phyloP scores from a whole-genome alignment of 257 asterid genomes.

The Solanum virginianum region DNA sequence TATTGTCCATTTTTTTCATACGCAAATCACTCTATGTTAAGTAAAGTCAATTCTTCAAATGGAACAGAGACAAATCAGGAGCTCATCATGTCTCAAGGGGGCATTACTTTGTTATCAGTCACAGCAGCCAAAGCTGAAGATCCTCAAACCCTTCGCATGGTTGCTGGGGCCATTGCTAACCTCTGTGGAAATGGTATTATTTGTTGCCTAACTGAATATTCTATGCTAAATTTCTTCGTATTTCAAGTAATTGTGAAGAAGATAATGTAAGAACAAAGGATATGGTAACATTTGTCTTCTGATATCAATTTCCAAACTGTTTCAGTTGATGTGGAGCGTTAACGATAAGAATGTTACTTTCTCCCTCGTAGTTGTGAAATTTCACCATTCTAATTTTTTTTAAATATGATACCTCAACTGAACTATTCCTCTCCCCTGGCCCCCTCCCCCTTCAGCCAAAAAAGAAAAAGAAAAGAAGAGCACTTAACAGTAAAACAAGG shows the following conservation, averaged over 20 bases:
- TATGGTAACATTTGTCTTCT: background rate
- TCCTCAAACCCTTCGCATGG: conserved; percentile 92
- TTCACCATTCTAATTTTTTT: background rate
- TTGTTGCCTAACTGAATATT: background rate
- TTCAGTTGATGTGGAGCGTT: background rate
- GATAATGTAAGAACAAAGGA: background rate
- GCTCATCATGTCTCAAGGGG: conserved; percentile 71
- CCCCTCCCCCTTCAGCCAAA: background rate
- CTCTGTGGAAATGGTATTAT: conserved; percentile 77
- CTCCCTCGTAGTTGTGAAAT: background rate
- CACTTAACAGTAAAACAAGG: background rate
- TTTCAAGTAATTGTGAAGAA: background rate
- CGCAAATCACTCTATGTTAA: background rate
- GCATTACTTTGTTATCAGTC: conserved; percentile 50
- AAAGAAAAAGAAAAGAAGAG: background rate
- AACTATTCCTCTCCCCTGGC: background rate
- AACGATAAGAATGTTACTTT: background rate
- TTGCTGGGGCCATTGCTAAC: conserved; percentile 88
- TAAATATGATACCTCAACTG: background rate
- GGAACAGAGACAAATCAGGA: conserved; percentile 78
- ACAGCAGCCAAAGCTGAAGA: conserved; percentile 65
- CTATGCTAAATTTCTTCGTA: background rate
- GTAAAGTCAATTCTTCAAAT: background rate
- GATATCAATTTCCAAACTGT: background rate
- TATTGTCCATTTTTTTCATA: background rate